Conservation (phyloP, 1,284 basidiomycete genomes). For the Moesziomyces sp. region DNA sequence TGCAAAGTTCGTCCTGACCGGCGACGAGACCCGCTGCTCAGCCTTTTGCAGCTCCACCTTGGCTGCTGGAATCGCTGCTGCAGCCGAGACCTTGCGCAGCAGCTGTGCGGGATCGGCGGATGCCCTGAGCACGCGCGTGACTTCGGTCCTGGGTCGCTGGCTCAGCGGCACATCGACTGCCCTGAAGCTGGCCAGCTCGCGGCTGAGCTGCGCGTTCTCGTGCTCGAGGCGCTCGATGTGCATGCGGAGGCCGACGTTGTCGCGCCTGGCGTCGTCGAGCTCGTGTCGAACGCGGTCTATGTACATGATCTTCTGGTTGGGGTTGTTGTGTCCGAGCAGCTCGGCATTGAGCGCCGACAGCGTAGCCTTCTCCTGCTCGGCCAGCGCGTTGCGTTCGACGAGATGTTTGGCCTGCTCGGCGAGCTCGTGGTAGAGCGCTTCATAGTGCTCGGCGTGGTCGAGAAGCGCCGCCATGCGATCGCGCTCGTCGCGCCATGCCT, state of each 20-base stretch:
- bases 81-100: slow-evolving; percentile 29
- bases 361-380: slow-evolving; percentile 32
- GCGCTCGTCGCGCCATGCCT: slow-evolving; percentile 34
- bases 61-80: not conserved
- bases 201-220: slow-evolving; percentile 11
- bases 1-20: slow-evolving; percentile 10
- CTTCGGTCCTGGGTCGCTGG: slow-evolving; percentile 31
- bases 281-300: slow-evolving; percentile 42
- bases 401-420: slow-evolving; percentile 37
- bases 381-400: slow-evolving; percentile 27
- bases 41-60: too few relatives aligned
- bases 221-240: slow-evolving; percentile 28
- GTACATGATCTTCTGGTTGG: slow-evolving; percentile 49
- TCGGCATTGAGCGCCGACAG: slow-evolving; percentile 41
- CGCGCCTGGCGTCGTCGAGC: slow-evolving; percentile 33
- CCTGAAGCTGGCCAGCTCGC: slow-evolving; percentile 31
- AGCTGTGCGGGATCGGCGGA: slow-evolving; percentile 19
- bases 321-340: slow-evolving; percentile 43
- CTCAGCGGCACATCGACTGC: slow-evolving; percentile 41
- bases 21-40: slow-evolving; percentile 9
- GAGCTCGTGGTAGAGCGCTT: slow-evolving; percentile 34
- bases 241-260: slow-evolving; percentile 19
- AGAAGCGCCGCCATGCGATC: slow-evolving; percentile 29
- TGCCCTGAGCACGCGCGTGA: slow-evolving; percentile 30
- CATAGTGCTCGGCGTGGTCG: slow-evolving; percentile 25